phyloP scores from a whole-genome alignment of 2,329 filamentous ascomycete genomes.

The Colletotrichum salicis region DNA sequence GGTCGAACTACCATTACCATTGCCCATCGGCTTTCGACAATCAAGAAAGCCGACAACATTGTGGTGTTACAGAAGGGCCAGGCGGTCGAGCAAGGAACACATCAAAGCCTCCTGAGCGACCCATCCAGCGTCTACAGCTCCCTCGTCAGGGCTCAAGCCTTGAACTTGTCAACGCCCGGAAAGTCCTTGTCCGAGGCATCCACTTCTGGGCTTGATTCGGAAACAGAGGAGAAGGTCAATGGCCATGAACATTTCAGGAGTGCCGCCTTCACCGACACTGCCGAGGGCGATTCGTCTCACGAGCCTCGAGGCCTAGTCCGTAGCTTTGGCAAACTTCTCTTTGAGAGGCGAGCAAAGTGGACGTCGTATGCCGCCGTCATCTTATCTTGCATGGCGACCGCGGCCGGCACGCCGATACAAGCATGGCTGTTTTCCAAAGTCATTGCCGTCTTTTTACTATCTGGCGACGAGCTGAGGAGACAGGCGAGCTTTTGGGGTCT shows the following conservation, averaged over 20 bases:
- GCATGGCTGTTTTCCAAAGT: constrained; percentile 45
- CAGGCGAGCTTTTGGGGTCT: constrained; percentile 43
- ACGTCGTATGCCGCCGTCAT: constrained; percentile 40
- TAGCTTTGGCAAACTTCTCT: constrained; percentile 37
- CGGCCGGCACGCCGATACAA: constrained; percentile 42
- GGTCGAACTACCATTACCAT: constrained; percentile 40
- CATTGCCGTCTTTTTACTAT: constrained; percentile 40
- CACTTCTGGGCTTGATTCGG: constrained; percentile 5
- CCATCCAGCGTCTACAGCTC: constrained; percentile 38
- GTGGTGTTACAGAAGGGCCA: constrained; percentile 56
- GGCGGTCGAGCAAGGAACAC: constrained; percentile 52
- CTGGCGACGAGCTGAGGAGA: constrained; percentile 29
- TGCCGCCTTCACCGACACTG: not conserved
- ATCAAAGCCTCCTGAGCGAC: constrained; percentile 36
- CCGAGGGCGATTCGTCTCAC: not conserved
- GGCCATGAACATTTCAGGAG: constrained; percentile 1
- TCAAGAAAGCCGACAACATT: constrained; percentile 47
- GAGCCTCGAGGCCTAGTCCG: constrained; percentile 25
- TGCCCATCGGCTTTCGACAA: constrained; percentile 41
- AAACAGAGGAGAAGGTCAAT: constrained; percentile 3
- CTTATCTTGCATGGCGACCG: constrained; percentile 40
- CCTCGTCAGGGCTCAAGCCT: constrained; percentile 40
- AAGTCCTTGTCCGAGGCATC: not conserved
- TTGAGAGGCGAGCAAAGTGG: constrained; percentile 39
- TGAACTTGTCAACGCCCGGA: constrained; percentile 9